Conservation (phyloP, 768 basidiomycete genomes). For the Termitomyces eurrhizus region DNA sequence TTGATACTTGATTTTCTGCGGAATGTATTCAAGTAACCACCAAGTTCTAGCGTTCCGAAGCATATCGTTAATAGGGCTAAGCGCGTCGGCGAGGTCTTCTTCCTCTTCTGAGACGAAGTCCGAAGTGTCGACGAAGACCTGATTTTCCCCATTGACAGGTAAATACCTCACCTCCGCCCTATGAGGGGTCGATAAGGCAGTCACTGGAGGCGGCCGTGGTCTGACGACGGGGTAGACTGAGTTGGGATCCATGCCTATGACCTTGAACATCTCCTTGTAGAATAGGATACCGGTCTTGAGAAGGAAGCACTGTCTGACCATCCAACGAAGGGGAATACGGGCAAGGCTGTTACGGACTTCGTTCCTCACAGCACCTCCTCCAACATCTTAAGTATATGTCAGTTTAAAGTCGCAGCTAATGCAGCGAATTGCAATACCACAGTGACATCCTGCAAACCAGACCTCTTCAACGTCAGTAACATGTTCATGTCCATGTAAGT, state of each 20-base stretch:
- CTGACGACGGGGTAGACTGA: slow-evolving; percentile 42
- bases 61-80: slow-evolving; percentile 52
- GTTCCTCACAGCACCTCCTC: slow-evolving; percentile 66
- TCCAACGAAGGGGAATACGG: slow-evolving; percentile 74
- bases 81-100: slow-evolving; percentile 57
- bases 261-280: slow-evolving; percentile 39
- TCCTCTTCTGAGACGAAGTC: slow-evolving; percentile 48
- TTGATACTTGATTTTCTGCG: slow-evolving; percentile 37
- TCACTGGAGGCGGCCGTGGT: slow-evolving; percentile 36
- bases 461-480: slow-evolving; percentile 69
- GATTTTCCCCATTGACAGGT: slow-evolving; percentile 18
- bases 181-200: slow-evolving; percentile 21
- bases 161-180: slow-evolving; percentile 16
- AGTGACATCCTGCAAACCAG: slow-evolving; percentile 77
- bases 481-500: slow-evolving; percentile 27
- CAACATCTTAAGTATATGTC: slow-evolving; percentile 49
- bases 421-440: slow-evolving; percentile 38
- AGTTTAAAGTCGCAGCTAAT: background rate
- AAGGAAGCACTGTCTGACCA: slow-evolving; percentile 63
- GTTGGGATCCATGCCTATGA: slow-evolving; percentile 41
- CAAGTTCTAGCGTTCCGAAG: slow-evolving; percentile 42
- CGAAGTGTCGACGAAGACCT: slow-evolving; percentile 20
- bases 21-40: slow-evolving; percentile 64
- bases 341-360: slow-evolving; percentile 55
- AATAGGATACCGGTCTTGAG: slow-evolving; percentile 59